phyloP scores from a whole-genome alignment of 2,329 filamentous ascomycete genomes.

The Aspergillus terreus region DNA sequence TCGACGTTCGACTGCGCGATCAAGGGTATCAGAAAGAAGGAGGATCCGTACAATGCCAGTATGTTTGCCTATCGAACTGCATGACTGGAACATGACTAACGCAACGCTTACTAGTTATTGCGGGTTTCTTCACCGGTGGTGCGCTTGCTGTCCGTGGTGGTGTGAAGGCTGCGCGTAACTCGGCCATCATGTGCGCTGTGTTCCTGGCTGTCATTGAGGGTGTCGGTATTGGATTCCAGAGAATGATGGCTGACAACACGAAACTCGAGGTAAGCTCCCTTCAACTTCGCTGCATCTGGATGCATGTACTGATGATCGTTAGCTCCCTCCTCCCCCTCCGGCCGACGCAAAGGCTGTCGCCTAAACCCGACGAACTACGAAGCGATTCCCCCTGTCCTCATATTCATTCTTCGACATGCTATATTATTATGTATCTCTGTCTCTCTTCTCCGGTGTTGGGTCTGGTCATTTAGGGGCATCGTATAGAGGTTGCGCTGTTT shows the following conservation, averaged over 20 bases:
- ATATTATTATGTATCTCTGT: constrained; percentile 25
- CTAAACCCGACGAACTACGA: constrained; percentile 19
- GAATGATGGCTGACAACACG: constrained; percentile 88
- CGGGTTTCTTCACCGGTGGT: constrained; percentile 94
- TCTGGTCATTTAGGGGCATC: constrained; percentile 32
- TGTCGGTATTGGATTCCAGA: constrained; percentile 91
- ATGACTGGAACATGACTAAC: background rate
- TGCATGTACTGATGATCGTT: background rate
- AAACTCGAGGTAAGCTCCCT: constrained; percentile 64
- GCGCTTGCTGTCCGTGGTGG: constrained; percentile 88
- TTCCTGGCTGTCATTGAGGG: constrained; percentile 95
- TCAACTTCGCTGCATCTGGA: too few species aligned
- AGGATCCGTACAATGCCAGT: constrained; percentile 95
- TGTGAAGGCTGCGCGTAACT: constrained; percentile 86
- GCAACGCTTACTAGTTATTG: constrained; percentile 59
- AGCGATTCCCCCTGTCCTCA: constrained; percentile 7
- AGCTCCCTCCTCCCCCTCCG: constrained; percentile 37
- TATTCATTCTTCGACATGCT: constrained; percentile 4
- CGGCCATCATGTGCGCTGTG: constrained; percentile 92
- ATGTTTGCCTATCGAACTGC: constrained; percentile 25
- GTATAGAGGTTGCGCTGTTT: constrained; percentile 30
- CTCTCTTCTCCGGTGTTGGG: constrained; percentile 40
- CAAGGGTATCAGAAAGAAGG: constrained; percentile 91
- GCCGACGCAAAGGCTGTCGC: constrained; percentile 34
- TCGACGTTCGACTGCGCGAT: constrained; percentile 94